These are phyloP conservation scores for Paracamarosporium sp. DNA, from an alignment of 2,329 filamentous ascomycete genomes.

Conservation along the genomic window DNA sequence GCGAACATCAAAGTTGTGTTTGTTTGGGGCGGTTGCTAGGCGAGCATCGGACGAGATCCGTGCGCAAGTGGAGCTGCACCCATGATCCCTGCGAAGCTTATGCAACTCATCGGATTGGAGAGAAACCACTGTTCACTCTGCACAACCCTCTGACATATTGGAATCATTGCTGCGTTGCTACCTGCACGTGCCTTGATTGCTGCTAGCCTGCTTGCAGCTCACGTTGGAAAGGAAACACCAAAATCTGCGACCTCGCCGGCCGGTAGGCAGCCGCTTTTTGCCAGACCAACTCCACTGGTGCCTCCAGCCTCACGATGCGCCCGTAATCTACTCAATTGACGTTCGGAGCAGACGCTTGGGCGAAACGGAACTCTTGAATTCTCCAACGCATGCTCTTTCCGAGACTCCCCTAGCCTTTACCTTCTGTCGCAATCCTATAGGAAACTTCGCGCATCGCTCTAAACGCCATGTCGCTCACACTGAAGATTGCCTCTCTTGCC, in stretches of 20 bases:
- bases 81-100: not conserved
- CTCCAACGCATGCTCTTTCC: not conserved
- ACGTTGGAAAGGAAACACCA: not conserved
- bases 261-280: not conserved
- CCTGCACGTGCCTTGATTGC: not conserved
- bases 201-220: not conserved
- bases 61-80: conserved; percentile 4
- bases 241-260: not conserved
- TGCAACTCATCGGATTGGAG: not conserved
- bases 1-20: conserved; percentile 8
- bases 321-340: not conserved
- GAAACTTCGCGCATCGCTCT: not conserved
- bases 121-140: not conserved
- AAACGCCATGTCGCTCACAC: conserved; percentile 65
- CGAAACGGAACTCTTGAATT: too few relatives aligned
- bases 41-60: not conserved
- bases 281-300: not conserved
- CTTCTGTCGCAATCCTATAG: not conserved
- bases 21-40: conserved; percentile 16
- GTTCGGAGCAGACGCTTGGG: too few relatives aligned
- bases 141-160: not conserved
- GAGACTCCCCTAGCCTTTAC: not conserved
- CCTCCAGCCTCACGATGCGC: not conserved
- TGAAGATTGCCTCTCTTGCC: conserved; percentile 70
- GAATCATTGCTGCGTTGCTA: not conserved